Evolutionary conservation across 2,329 filamentous ascomycete genomes (phyloP).

Genomic region (Verticillium zaregamsianum): DNA sequence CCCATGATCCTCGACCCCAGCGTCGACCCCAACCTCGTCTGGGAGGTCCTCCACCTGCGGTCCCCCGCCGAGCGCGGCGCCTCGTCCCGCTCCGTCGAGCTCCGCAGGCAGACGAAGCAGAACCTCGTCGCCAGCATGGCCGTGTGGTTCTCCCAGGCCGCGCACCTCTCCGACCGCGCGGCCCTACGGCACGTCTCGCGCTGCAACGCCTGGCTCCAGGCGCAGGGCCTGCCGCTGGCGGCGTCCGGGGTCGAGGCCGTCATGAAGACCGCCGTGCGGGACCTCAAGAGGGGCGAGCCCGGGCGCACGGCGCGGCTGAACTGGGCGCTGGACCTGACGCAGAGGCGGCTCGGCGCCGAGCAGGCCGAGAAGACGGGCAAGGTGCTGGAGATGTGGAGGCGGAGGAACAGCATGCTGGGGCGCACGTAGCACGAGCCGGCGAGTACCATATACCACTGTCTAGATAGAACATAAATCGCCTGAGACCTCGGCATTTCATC

Average conservation of each 20-base stretch:
- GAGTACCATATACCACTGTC: neutral
- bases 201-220: conserved; percentile 8
- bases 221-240: conserved; percentile 15
- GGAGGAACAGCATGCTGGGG: neutral
- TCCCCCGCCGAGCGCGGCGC: neutral
- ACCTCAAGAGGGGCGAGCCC: conserved; percentile 26
- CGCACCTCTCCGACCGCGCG: conserved; percentile 14
- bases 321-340: conserved; percentile 24
- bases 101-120: conserved; percentile 13
- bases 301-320: conserved; percentile 25
- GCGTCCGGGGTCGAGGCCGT: conserved; percentile 20
- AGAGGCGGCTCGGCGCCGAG: conserved; percentile 12
- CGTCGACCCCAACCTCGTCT: conserved; percentile 18
- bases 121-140: conserved; percentile 25
- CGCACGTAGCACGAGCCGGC: neutral
- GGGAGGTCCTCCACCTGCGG: conserved; percentile 20
- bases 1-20: conserved; percentile 26
- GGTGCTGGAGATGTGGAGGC: conserved; percentile 2
- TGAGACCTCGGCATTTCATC: no score
- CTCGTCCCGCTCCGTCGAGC: neutral
- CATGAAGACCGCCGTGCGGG: conserved; percentile 22
- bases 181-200: conserved; percentile 1
- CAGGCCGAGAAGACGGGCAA: conserved; percentile 12
- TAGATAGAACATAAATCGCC: neutral
- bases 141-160: conserved; percentile 21